Conservation (phyloP, 345 rosid genomes). For the Hibiscus mutabilis region DNA sequence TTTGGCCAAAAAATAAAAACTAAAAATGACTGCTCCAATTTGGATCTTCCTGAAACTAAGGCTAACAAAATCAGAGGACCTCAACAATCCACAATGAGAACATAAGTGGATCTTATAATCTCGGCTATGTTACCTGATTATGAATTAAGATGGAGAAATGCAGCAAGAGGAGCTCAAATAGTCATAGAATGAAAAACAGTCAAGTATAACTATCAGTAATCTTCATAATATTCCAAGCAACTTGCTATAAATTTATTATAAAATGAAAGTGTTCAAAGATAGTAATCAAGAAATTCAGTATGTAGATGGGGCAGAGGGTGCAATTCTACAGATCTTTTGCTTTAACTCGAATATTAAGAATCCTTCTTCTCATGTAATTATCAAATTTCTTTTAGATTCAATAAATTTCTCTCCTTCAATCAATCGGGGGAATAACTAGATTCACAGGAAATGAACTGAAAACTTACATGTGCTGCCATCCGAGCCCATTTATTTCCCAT, state of each 20-base stretch:
- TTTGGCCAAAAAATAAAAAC: no score
- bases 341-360: not conserved
- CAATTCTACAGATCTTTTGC: not conserved
- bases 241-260: not conserved
- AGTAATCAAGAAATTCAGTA: not conserved
- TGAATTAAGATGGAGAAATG: not conserved
- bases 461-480: constrained; percentile 96
- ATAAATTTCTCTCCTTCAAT: constrained; percentile 22
- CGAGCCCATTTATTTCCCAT: constrained; percentile 99
- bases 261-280: not conserved
- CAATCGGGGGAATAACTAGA: not conserved
- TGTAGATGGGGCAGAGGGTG: not conserved
- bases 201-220: not conserved
- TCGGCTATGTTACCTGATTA: not conserved
- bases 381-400: not conserved
- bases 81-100: not conserved
- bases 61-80: not conserved
- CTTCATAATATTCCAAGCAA: not conserved
- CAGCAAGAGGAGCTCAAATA: not conserved
- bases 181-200: no score
- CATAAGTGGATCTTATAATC: not conserved
- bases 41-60: not conserved
- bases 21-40: not conserved
- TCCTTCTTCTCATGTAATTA: not conserved
- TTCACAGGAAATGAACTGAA: not conserved